Conservation (phyloP, 2,329 filamentous ascomycete genomes). For the Colletotrichum euphorbiae region DNA sequence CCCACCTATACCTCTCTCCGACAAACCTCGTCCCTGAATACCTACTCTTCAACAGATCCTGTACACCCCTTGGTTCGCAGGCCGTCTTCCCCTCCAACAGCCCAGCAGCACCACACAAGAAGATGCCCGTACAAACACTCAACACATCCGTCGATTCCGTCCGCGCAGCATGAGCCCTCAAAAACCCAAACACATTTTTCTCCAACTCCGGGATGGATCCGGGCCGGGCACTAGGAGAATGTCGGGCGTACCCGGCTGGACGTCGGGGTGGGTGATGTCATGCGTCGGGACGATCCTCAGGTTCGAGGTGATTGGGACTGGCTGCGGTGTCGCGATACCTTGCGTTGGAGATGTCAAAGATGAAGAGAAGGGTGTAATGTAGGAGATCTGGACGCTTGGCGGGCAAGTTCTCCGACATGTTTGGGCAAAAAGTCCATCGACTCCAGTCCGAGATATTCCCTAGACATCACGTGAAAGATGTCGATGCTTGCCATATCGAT, state of each 20-base stretch:
- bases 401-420: conserved; percentile 54
- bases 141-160: conserved; percentile 58
- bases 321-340: background rate
- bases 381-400: conserved; percentile 57
- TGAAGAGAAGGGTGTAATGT: conserved; percentile 54
- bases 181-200: conserved; percentile 54
- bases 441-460: conserved; percentile 55
- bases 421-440: conserved; percentile 46
- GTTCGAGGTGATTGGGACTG: conserved; percentile 56
- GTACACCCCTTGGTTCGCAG: conserved; percentile 60
- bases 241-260: conserved; percentile 63
- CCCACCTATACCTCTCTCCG: conserved; percentile 62
- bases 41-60: conserved; percentile 52
- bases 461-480: conserved; percentile 59
- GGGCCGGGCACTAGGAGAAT: conserved; percentile 64
- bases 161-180: conserved; percentile 54
- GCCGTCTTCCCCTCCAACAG: conserved; percentile 58
- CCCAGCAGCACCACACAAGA: conserved; percentile 61
- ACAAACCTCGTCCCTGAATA: conserved; percentile 56
- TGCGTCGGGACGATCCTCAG: conserved; percentile 55
- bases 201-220: conserved; percentile 52
- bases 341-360: background rate
- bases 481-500: conserved; percentile 65
- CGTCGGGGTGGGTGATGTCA: conserved; percentile 56
- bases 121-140: conserved; percentile 63